Evolutionary conservation across 164 flowering plant species (phyloP).

Genomic region (Kalanchoe fedtschenkoi): DNA sequence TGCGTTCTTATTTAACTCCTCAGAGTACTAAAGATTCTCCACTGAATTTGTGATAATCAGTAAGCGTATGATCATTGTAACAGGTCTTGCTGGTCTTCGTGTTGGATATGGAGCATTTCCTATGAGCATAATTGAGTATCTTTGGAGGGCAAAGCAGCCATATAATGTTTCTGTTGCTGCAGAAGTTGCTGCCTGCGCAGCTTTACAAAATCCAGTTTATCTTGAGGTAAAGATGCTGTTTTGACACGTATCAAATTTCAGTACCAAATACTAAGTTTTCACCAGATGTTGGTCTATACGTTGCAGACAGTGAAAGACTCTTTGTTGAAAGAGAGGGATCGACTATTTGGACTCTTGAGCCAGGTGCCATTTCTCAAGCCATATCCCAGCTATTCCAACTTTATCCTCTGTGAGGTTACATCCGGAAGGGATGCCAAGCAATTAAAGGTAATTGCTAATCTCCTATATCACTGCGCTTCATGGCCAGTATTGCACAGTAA

Average conservation of each 20-base stretch:
- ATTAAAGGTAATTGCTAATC: constrained; percentile 52
- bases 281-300: not conserved
- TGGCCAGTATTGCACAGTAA: not conserved
- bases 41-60: not conserved
- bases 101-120: constrained; percentile 99
- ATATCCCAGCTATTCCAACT: constrained; percentile 86
- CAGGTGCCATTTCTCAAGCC: constrained; percentile 79
- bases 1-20: too few relatives aligned
- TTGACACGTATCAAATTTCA: not conserved
- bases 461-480: not conserved
- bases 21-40: too few relatives aligned
- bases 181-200: constrained; percentile 93
- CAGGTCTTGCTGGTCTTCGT: constrained; percentile 95
- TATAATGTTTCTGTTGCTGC: constrained; percentile 98
- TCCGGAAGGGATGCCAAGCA: constrained; percentile 83
- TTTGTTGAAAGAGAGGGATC: constrained; percentile 68
- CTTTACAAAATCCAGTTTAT: constrained; percentile 74
- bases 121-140: constrained; percentile 71
- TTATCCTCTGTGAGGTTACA: constrained; percentile 87
- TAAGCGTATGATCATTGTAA: constrained; percentile 6
- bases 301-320: constrained; percentile 72
- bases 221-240: constrained; percentile 46
- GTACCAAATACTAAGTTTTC: not conserved
- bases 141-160: constrained; percentile 99
- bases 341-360: constrained; percentile 62